Conservation (phyloP, 2,329 filamentous ascomycete genomes). For the Phialemoniopsis sp. region DNA sequence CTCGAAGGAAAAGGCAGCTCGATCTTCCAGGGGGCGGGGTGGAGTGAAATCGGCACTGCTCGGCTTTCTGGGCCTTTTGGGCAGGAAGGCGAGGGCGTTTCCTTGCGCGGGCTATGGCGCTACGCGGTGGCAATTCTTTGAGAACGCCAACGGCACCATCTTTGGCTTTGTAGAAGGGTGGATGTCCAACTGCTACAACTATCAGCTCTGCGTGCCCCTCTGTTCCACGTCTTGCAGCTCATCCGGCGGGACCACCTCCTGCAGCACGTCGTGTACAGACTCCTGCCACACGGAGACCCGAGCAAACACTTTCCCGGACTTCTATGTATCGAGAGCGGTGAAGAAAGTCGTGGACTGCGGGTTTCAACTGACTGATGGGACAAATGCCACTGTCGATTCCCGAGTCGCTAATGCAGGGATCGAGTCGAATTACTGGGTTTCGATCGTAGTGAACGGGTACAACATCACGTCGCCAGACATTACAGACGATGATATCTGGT, state of each 20-base stretch:
- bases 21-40: background rate
- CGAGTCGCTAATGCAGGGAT: background rate
- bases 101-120: constrained; percentile 6
- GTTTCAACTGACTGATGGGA: background rate
- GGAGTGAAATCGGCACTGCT: background rate
- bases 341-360: background rate
- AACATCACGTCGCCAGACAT: background rate
- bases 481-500: background rate
- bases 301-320: too few relatives aligned
- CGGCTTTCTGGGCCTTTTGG: background rate
- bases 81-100: constrained; percentile 4
- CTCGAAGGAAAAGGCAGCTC: background rate
- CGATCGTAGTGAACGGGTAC: background rate
- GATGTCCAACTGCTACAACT: background rate
- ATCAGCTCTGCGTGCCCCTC: background rate
- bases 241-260: background rate
- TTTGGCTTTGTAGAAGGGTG: too few relatives aligned
- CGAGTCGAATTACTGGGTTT: background rate
- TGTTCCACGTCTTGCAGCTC: background rate
- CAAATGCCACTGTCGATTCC: background rate
- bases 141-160: background rate
- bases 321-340: too few relatives aligned
- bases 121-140: constrained; percentile 9
- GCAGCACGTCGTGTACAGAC: background rate
- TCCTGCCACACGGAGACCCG: too few relatives aligned